Evolutionary conservation across 352 stramenopile genomes (phyloP), one percentile per base, ranked within the genome.

Genomic region (Phytopythium helicoides): DNA sequence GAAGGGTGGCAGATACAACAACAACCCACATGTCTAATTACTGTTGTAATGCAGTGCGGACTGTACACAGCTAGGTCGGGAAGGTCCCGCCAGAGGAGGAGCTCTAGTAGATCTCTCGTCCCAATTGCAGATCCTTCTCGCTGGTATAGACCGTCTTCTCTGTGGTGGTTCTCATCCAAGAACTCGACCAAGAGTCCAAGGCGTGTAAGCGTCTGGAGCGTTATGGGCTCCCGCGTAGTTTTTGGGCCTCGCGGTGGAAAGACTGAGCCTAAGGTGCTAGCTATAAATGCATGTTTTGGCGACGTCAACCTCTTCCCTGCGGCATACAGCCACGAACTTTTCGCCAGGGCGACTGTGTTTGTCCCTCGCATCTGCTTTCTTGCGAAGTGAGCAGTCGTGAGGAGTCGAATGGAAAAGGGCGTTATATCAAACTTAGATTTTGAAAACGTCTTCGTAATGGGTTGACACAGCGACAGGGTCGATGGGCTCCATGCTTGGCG

Each of bases 141-240:
- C 25, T 60, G 63, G n/a, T 86, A 88, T 15, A 88, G 54, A 9
- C 65, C 70, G 42, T 86, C 72, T 35, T 78, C 74, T 33, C 66
- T 53, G 0, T 52, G 53, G 22, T 86, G 58, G 45, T 81, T 66
- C 19, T 75, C n/a, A n/a, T n/a, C 60, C 0, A 85, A 60, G 35
- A 73, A 86, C 37, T 71, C 44, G 25, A 88, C 52, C n/a, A 83
- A 44, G 16, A 70, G 61, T 15, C 56, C 52, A 0, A 88, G 64
- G 16, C 49, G 60, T 12, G 62, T 46, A 6, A 86, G 45, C 25
- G 65, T 58, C 6, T 63, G 51, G 22, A 75, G 47, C n/a, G 68
- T 53, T n/a, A 85, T 73, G 1, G 57, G 33, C 19, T 57, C 6
- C 19, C 18, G 16, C 10, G 19, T 16, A 9, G 31, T 8, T 8